These are phyloP conservation scores for Leptographium flavum DNA, from an alignment of 2,329 filamentous ascomycete genomes.

Conservation along the genomic window DNA sequence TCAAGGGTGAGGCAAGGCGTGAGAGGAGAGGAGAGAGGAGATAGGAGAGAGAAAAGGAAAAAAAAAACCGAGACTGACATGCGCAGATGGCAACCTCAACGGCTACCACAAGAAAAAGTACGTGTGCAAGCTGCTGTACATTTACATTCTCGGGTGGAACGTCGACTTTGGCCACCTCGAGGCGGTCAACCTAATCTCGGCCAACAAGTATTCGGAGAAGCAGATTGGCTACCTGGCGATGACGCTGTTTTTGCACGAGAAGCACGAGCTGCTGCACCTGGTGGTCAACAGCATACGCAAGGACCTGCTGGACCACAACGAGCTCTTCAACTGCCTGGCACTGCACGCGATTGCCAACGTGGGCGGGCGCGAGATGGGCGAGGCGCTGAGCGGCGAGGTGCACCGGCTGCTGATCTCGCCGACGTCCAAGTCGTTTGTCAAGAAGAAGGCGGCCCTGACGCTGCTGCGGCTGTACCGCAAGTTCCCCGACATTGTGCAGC, in stretches of 20 bases:
- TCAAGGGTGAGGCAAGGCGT: conserved; percentile 46
- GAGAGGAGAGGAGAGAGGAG: no score
- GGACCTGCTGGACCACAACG: conserved; percentile 85
- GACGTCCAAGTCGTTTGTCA: conserved; percentile 87
- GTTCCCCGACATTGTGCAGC: conserved; percentile 81
- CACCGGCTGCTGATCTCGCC: conserved; percentile 89
- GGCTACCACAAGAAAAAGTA: conserved; percentile 99
- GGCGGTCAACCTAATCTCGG: conserved; percentile 93
- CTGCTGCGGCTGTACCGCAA: conserved; percentile 89
- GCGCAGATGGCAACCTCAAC: conserved; percentile 65
- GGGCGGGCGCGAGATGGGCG: conserved; percentile 91
- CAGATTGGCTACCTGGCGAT: conserved; percentile 98
- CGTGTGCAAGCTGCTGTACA: conserved; percentile 98
- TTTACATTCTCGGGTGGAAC: conserved; percentile 98
- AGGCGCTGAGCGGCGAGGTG: conserved; percentile 81
- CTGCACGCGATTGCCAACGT: conserved; percentile 97
- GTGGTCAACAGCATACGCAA: conserved; percentile 98
- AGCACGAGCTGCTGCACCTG: conserved; percentile 88
- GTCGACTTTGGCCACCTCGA: conserved; percentile 98
- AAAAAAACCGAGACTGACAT: conserved; percentile 9
- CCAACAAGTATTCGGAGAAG: conserved; percentile 96
- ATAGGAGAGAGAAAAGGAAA: conserved; percentile 7
- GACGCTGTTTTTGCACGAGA: conserved; percentile 91
- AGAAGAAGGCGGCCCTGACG: conserved; percentile 96
- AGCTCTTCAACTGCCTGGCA: conserved; percentile 92